Evolutionary conservation across 768 basidiomycete genomes (phyloP).

Genomic region (Amanita pallidorosea): DNA sequence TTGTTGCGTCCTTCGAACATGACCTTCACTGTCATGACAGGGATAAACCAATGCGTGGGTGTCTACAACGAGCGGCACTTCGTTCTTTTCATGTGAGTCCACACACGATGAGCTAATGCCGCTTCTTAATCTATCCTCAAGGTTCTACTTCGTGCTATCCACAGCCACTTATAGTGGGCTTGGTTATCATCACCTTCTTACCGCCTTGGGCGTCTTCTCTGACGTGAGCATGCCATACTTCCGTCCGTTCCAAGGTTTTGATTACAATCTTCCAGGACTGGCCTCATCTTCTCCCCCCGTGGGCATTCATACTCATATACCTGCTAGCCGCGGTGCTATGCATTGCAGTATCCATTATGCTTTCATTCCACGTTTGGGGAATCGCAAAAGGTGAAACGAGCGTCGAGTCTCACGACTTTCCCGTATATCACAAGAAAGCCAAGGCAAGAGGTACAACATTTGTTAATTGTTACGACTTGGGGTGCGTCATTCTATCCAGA

Average conservation of each 20-base stretch:
- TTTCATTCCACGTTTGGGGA: slow-evolving; percentile 62
- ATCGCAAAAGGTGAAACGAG: slow-evolving; percentile 71
- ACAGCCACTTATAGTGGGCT: slow-evolving; percentile 49
- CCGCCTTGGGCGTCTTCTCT: slow-evolving; percentile 45
- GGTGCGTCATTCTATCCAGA: slow-evolving; percentile 29
- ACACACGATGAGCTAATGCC: neutral
- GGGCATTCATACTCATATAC: slow-evolving; percentile 64
- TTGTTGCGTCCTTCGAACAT: neutral
- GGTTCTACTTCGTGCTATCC: slow-evolving; percentile 71
- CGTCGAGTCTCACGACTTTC: slow-evolving; percentile 85
- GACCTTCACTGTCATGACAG: slow-evolving; percentile 24
- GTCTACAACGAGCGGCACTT: slow-evolving; percentile 95
- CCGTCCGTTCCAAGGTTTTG: neutral
- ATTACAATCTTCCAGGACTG: slow-evolving; percentile 28
- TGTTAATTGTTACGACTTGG: slow-evolving; percentile 87
- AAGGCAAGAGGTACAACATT: slow-evolving; percentile 62
- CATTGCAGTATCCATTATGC: slow-evolving; percentile 35
- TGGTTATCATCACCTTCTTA: slow-evolving; percentile 52
- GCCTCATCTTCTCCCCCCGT: slow-evolving; percentile 53
- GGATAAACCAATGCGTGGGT: slow-evolving; percentile 98
- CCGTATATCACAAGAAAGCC: slow-evolving; percentile 63
- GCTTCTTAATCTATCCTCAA: slow-evolving; percentile 16
- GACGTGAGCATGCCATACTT: slow-evolving; percentile 18
- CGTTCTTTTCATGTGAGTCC: slow-evolving; percentile 78
- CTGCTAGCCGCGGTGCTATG: neutral